Evolutionary conservation across 192 early-diverging fungal genomes (phyloP), one percentile per base, ranked within the genome.

Genomic region (Phycomyces nitens): DNA sequence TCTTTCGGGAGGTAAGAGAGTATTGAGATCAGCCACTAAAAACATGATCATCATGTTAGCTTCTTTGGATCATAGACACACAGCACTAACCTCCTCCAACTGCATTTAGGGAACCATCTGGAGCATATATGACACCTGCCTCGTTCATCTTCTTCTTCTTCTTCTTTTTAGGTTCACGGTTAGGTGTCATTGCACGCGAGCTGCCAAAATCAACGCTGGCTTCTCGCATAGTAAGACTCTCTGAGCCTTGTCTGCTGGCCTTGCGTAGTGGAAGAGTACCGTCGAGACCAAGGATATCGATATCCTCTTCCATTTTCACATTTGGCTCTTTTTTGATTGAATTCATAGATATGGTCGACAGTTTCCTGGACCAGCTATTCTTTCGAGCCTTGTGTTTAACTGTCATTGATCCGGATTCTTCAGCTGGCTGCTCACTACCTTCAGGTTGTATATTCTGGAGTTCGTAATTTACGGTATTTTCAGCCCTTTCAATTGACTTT

Each of bases 401-500:
- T 22, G 52, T 56, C 3, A 15, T 24, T 44, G 22, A 21, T 2
- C 16, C 2, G 12, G 42, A 38, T 11, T 51, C 5, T 16, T 56
- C 40, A n/a, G 22, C 47, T n/a, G n/a, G n/a, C n/a, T n/a, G 11
- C 58, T 53, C 42, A 21, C 52, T 41, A 50, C 40, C 24, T 56
- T 51, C 10, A 50, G 58, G 26, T 23, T n/a, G n/a, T n/a, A n/a
- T n/a, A n/a, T n/a, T n/a, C n/a, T n/a, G n/a, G n/a, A n/a, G 12
- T 70, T 54, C 43, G 77, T 70, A n/a, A 53, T n/a, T 60, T 5
- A 84, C 65, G 20, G 53, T 75, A 3, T 72, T 67, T 21, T 65
- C 71, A 52, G 89, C 88, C 2, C 91, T 76, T 38, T 89, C 88
- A 69, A 97, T 92, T 0, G 88, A 80, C 58, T 76, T 78, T 5